Evolutionary conservation across 345 rosid species (phyloP).

Genomic region (Streptanthus diversifolius): DNA sequence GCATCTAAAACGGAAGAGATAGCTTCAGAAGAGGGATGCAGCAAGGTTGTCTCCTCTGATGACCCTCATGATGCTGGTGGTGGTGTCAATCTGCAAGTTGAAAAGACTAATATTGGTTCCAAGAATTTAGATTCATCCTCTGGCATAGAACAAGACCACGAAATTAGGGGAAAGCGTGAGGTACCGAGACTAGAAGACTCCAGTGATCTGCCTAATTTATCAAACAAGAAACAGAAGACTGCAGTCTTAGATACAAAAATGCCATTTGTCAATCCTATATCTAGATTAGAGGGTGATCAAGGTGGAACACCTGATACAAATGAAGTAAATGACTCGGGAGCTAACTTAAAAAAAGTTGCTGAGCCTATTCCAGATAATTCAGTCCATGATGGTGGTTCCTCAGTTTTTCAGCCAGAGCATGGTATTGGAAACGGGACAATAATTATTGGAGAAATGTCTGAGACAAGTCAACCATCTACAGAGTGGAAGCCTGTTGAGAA

Average conservation of each 20-base stretch:
- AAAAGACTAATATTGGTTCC: slow-evolving; percentile 37
- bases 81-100: slow-evolving; percentile 33
- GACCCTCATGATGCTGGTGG: slow-evolving; percentile 27
- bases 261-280: slow-evolving; percentile 8
- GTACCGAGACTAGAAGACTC: slow-evolving; percentile 30
- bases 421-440: slow-evolving; percentile 30
- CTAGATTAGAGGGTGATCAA: slow-evolving; percentile 23
- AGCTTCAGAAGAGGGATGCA: slow-evolving; percentile 41
- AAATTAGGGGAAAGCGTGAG: slow-evolving; percentile 61
- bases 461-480: slow-evolving; percentile 39
- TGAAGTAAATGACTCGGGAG: slow-evolving; percentile 33
- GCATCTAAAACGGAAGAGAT: slow-evolving; percentile 30
- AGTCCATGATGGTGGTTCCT: slow-evolving; percentile 29
- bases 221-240: slow-evolving; percentile 65
- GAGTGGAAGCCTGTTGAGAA: slow-evolving; percentile 90
- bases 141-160: slow-evolving; percentile 28
- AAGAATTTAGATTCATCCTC: slow-evolving; percentile 37
- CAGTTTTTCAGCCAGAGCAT: slow-evolving; percentile 31
- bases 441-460: slow-evolving; percentile 37
- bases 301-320: slow-evolving; percentile 8
- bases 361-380: slow-evolving; percentile 28
- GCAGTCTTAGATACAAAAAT: slow-evolving; percentile 21
- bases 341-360: slow-evolving; percentile 28
- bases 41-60: slow-evolving; percentile 31
- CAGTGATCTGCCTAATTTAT: slow-evolving; percentile 33